phyloP scores from a whole-genome alignment of 1,284 basidiomycete species.

The Cronartium quercuum region DNA sequence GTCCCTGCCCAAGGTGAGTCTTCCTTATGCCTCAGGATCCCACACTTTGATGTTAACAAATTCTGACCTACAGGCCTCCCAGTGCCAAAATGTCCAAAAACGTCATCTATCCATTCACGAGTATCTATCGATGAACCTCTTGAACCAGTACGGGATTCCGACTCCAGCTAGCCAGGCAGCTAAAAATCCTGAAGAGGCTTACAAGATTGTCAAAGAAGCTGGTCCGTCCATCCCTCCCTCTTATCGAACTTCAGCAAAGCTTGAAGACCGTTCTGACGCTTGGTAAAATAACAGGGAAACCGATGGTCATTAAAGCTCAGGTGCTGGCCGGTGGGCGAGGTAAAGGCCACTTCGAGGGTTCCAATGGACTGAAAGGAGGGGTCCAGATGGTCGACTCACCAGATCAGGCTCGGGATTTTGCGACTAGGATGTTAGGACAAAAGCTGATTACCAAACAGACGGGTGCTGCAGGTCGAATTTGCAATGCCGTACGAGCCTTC shows the following conservation, averaged over 20 bases:
- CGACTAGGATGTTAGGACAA: slow-evolving; percentile 87
- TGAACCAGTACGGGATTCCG: slow-evolving; percentile 94
- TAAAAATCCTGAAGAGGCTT: slow-evolving; percentile 82
- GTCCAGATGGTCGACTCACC: slow-evolving; percentile 92
- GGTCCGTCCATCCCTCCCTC: slow-evolving; percentile 52
- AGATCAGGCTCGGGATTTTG: slow-evolving; percentile 78
- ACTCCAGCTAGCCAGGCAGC: slow-evolving; percentile 90
- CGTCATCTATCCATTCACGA: slow-evolving; percentile 97
- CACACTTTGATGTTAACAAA: background rate
- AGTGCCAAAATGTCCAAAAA: slow-evolving; percentile 56
- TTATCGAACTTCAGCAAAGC: background rate
- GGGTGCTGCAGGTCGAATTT: slow-evolving; percentile 80
- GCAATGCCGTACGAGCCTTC: slow-evolving; percentile 69
- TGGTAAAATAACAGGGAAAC: background rate
- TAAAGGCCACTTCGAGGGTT: slow-evolving; percentile 84
- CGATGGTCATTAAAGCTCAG: slow-evolving; percentile 92
- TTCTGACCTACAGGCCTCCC: background rate
- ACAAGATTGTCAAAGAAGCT: slow-evolving; percentile 78
- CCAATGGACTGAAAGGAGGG: slow-evolving; percentile 87
- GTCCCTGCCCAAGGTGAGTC: slow-evolving; percentile 14
- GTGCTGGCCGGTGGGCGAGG: slow-evolving; percentile 97
- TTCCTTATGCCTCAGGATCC: background rate
- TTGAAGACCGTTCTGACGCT: background rate
- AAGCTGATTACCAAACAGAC: slow-evolving; percentile 99
- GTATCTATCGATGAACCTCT: slow-evolving; percentile 89